Percentiles rank a stretch among this genome's conserved stretches.
These are phyloP conservation scores for Trametes gibbosa DNA, from an alignment of 768 basidiomycete genomes.

Conservation along the genomic window DNA sequence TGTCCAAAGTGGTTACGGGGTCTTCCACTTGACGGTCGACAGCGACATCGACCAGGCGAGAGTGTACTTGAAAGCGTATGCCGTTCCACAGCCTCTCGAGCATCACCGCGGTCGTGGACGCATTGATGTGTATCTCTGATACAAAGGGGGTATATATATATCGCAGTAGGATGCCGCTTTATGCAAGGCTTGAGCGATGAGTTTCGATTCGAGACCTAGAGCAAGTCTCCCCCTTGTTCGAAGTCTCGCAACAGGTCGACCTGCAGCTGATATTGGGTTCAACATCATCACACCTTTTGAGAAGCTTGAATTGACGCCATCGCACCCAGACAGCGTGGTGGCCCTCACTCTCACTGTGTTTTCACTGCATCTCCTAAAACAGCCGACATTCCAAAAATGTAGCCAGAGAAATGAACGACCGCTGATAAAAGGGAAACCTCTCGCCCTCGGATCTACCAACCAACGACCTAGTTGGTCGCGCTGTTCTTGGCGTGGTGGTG, in stretches of 20 bases:
- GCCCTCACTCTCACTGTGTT: slow-evolving; percentile 3
- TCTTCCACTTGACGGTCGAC: slow-evolving; percentile 6
- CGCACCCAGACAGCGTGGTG: slow-evolving; percentile 1
- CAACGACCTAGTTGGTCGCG: background rate
- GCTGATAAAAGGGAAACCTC: background rate
- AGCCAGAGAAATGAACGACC: background rate
- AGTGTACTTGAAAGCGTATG: background rate
- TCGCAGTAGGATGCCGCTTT: too few species aligned
- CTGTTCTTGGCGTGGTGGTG: background rate
- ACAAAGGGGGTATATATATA: background rate
- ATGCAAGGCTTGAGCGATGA: too few species aligned
- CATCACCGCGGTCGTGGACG: background rate
- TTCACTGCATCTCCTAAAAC: slow-evolving; percentile 6
- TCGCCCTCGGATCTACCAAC: background rate
- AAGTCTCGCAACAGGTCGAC: too few species aligned
- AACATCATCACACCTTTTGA: too few species aligned
- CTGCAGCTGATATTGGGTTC: too few species aligned
- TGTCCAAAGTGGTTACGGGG: background rate
- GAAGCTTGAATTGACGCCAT: too few species aligned
- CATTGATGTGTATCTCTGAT: background rate
- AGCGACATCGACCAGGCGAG: slow-evolving; percentile 1
- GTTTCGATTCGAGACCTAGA: too few species aligned
- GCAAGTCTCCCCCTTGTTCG: too few species aligned
- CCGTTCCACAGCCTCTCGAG: background rate
- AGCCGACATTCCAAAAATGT: background rate